Evolutionary conservation across 176 grass and related monocot genomes (phyloP), one percentile per base, ranked within the genome.

Genomic region (Poa pratensis): DNA sequence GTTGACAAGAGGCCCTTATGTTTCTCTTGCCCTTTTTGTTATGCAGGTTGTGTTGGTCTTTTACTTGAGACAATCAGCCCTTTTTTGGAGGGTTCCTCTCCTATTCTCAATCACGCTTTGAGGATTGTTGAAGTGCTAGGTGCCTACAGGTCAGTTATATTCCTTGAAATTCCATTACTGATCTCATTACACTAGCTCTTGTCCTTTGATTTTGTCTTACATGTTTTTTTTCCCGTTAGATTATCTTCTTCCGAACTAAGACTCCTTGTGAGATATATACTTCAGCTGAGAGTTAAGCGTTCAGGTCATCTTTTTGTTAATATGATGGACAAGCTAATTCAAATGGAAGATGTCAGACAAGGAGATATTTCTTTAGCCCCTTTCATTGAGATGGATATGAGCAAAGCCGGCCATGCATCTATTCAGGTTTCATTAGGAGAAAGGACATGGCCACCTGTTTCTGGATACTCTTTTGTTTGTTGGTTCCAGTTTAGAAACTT

Each of bases 341-440:
- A 91, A 88, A 92, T 86, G 84, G 94, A 96, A 92, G 94, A 99
- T 81, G 73, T 90, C 37, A 94, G 94, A 88, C 86, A 86, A 60
- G 87, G 90, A 83, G 83, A 78, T 59, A 89, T 96, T 70, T 99
- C 97, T 89, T 76, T 94, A 86, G 97, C 94, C 83, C 91, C 94
- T 90, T 99, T 96, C 77, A 88, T 99, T 55, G 97, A 99, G 76
- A 89, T 99, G 93, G 94, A 96, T 80, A 99, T 99, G 97, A 94
- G 88, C 78, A 99, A 94, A 91, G 85, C 90, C 2, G 97, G 97
- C 73, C 86, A 99, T 89, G 88, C 97, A 82, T 99, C 97, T 77
- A 91, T 99, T 79, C 97, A 99, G 71, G 97, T 99, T 74, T 99
- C 97, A 71, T 89, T 99, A 92, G 97, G 97, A 89, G 97, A 99